Percentiles rank a stretch among this genome's conserved stretches.
Conservation (phyloP, 2,329 filamentous ascomycete species). For the Camptophora hylomeconis region DNA sequence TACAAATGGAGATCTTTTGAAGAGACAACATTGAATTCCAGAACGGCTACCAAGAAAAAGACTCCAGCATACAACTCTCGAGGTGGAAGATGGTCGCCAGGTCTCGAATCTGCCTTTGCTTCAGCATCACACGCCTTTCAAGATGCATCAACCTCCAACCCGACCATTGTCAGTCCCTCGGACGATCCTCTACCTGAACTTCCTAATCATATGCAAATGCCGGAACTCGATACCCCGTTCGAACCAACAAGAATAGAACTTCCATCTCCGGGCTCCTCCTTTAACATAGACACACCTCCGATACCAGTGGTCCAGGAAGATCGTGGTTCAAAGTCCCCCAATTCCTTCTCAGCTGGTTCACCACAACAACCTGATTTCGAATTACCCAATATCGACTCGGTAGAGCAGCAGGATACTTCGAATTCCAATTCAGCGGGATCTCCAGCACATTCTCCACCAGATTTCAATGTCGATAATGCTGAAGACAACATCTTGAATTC, state of each 20-base stretch:
- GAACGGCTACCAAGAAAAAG: constrained; percentile 33
- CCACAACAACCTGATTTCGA: constrained; percentile 36
- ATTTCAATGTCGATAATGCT: constrained; percentile 16
- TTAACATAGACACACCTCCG: constrained; percentile 4
- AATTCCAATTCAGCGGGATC: constrained; percentile 18
- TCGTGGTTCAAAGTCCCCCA: not conserved
- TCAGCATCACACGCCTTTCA: constrained; percentile 12
- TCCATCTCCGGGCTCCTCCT: constrained; percentile 1
- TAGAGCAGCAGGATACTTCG: constrained; percentile 24
- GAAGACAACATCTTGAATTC: constrained; percentile 15
- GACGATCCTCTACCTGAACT: no score
- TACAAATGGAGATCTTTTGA: constrained; percentile 64
- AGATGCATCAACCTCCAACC: constrained; percentile 1
- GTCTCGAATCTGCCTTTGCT: constrained; percentile 13
- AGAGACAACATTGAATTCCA: constrained; percentile 41
- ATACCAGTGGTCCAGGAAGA: constrained; percentile 21
- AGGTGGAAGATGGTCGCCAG: constrained; percentile 12
- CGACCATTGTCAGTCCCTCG: not conserved
- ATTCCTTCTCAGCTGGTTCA: constrained; percentile 29
- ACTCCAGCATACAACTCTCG: constrained; percentile 18
- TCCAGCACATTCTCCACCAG: constrained; percentile 8
- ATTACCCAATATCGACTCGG: constrained; percentile 35
- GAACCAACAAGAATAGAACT: constrained; percentile 2
- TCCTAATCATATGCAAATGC: constrained; percentile 1
- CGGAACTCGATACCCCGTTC: constrained; percentile 2